Conservation (phyloP, 371 early-diverging fungal species). For the Mucor racemosus region DNA sequence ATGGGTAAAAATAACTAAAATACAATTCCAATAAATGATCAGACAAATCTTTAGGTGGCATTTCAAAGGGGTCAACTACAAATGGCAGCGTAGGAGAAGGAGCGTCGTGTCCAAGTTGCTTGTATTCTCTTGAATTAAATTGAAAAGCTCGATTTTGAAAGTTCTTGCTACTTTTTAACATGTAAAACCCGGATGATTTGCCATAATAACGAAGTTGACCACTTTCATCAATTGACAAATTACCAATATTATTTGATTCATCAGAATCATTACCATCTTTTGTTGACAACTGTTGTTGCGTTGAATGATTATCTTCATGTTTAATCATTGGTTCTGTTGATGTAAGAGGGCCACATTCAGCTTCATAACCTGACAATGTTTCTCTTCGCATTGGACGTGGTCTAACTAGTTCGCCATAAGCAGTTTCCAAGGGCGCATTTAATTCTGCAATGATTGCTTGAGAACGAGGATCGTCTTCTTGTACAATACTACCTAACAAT, state of each 20-base stretch:
- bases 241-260: slow-evolving; percentile 20
- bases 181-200: slow-evolving; percentile 54
- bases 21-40: slow-evolving; percentile 70
- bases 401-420: slow-evolving; percentile 48
- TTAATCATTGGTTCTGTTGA: slow-evolving; percentile 14
- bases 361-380: slow-evolving; percentile 26
- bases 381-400: slow-evolving; percentile 37
- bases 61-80: slow-evolving; percentile 43
- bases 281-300: background rate
- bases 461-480: slow-evolving; percentile 61
- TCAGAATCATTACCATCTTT: slow-evolving; percentile 5
- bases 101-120: slow-evolving; percentile 10
- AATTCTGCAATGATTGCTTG: slow-evolving; percentile 62
- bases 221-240: slow-evolving; percentile 47
- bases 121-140: slow-evolving; percentile 33
- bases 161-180: slow-evolving; percentile 45
- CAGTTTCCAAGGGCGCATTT: slow-evolving; percentile 55
- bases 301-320: background rate
- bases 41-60: slow-evolving; percentile 66
- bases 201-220: slow-evolving; percentile 56
- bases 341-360: slow-evolving; percentile 18
- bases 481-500: slow-evolving; percentile 60
- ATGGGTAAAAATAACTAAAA: slow-evolving; percentile 69
- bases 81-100: slow-evolving; percentile 9
- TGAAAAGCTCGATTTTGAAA: slow-evolving; percentile 42